phyloP scores from a whole-genome alignment of 106 monocot species.

The Dioscorea dumetorum region DNA sequence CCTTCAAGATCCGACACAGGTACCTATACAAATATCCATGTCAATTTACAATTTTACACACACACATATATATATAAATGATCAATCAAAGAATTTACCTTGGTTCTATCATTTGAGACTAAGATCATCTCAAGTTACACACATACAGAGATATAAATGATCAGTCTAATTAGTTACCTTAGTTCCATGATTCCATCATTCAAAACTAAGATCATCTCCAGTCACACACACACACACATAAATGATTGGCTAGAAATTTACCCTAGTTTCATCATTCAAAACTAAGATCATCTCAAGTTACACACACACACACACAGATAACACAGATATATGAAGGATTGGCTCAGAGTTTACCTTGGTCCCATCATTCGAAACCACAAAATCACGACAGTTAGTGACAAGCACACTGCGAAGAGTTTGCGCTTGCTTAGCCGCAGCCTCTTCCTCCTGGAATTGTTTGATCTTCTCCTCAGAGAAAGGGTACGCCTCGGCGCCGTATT shows the following conservation, averaged over 20 bases:
- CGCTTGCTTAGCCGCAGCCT: constrained; percentile 40
- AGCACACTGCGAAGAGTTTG: constrained; percentile 54
- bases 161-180: too few species aligned
- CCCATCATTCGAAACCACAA: constrained; percentile 38
- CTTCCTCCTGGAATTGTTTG: constrained; percentile 32
- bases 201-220: too few species aligned
- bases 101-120: neutral
- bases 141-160: too few species aligned
- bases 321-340: too few species aligned
- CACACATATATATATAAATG: too few species aligned
- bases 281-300: too few species aligned
- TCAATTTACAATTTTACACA: neutral
- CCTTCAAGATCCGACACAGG: constrained; percentile 70
- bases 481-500: constrained; percentile 36
- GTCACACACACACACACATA: too few species aligned
- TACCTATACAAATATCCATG: constrained; percentile 27
- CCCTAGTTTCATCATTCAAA: too few species aligned
- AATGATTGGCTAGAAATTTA: too few species aligned
- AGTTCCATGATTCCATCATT: too few species aligned
- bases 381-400: constrained; percentile 36
- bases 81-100: neutral
- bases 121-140: too few species aligned
- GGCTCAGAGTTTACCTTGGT: constrained; percentile 26
- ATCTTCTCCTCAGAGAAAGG: constrained; percentile 55
- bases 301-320: too few species aligned